Conservation (phyloP, 352 stramenopile genomes). For the Phytophthora sp. region DNA sequence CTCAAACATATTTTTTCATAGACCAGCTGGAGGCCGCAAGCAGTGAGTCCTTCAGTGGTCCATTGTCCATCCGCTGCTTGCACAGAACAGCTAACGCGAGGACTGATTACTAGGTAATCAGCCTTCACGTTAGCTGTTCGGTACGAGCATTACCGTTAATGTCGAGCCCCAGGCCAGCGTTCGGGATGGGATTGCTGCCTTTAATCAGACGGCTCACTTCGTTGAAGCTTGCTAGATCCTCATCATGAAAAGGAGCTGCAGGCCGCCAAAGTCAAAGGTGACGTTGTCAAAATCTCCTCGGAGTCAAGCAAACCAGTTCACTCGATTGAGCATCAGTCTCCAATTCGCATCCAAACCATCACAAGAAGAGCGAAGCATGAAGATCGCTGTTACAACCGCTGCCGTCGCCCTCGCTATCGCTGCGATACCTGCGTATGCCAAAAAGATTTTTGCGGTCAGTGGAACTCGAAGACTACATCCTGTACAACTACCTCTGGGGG, state of each 20-base stretch:
- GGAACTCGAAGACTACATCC: slow-evolving; percentile 32
- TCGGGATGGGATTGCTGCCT: not conserved
- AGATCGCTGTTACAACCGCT: no score
- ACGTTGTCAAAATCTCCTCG: not conserved
- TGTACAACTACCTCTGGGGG: slow-evolving; percentile 51
- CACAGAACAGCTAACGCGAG: no score
- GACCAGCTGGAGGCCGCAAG: no score
- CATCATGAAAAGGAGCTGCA: not conserved
- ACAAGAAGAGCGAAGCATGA: no score
- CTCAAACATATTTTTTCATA: no score
- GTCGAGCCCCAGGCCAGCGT: no score
- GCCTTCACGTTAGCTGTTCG: no score
- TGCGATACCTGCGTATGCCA: not conserved
- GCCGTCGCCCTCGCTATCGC: not conserved
- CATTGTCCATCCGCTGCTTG: no score
- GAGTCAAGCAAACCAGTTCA: not conserved
- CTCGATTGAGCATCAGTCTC: not conserved
- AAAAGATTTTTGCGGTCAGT: not conserved
- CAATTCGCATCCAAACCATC: not conserved
- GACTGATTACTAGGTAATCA: no score
- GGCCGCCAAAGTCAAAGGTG: no score
- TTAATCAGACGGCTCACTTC: not conserved
- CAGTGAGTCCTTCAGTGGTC: no score
- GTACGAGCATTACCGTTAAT: no score
- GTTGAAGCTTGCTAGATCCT: not conserved